Evolutionary conservation across 148 eudicot species (phyloP).

Genomic region (Cornus kousa): DNA sequence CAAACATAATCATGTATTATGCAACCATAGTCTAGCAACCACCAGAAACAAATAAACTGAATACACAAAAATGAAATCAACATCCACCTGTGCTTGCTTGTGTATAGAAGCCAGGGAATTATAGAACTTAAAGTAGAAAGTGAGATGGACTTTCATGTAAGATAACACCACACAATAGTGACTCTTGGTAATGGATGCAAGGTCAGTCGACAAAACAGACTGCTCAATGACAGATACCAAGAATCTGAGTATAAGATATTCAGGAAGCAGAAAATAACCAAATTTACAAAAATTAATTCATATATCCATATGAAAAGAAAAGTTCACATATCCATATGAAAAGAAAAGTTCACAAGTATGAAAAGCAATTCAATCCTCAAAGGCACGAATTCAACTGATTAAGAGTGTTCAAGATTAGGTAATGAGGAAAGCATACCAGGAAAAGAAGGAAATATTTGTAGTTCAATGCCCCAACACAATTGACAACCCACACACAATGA

Average conservation of each 20-base stretch:
- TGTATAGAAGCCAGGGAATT: not conserved
- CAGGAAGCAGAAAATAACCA: not conserved
- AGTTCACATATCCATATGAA: too few relatives aligned
- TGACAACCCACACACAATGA: conserved; percentile 99
- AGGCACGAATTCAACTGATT: not conserved
- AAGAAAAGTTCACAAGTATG: not conserved
- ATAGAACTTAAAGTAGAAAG: not conserved
- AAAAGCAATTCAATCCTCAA: too few relatives aligned
- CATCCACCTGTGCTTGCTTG: too few relatives aligned
- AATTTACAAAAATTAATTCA: not conserved
- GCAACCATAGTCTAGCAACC: not conserved
- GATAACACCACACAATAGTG: not conserved
- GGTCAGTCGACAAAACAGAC: not conserved
- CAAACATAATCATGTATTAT: not conserved
- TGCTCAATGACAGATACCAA: not conserved
- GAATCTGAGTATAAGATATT: not conserved
- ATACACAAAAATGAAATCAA: not conserved
- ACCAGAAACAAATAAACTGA: not conserved
- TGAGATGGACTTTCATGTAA: not conserved
- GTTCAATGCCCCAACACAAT: conserved; percentile 96
- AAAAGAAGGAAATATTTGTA: conserved; percentile 98
- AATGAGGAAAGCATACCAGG: conserved; percentile 51
- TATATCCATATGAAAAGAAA: too few relatives aligned
- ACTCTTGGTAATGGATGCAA: not conserved
- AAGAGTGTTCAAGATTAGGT: not conserved